phyloP scores from a whole-genome alignment of 208 protist species.

The Leishmania amazonensis region DNA sequence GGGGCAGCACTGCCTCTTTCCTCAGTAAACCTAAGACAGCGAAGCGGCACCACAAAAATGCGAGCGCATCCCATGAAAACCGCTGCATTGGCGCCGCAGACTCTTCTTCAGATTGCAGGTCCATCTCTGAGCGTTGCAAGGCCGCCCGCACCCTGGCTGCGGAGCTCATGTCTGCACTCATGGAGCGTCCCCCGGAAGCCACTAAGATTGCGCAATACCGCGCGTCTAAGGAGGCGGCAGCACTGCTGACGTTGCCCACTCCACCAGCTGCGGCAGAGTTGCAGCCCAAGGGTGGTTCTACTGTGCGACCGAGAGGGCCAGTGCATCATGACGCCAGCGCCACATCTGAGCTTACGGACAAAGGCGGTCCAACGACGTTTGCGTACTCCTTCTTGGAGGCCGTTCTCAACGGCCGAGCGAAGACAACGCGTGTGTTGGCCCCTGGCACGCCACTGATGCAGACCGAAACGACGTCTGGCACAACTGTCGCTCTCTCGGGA shows the following conservation, averaged over 20 bases:
- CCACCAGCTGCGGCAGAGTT: neutral
- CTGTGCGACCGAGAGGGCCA: neutral
- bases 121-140: conserved; percentile 34
- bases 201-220: conserved; percentile 28
- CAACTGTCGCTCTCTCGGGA: neutral
- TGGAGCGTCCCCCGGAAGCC: conserved; percentile 40
- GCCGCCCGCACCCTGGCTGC: conserved; percentile 45
- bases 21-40: conserved; percentile 2
- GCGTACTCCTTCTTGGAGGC: conserved; percentile 23
- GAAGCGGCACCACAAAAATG: conserved; percentile 3
- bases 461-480: neutral
- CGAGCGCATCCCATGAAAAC: neutral
- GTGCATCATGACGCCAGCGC: neutral
- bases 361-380: neutral
- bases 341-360: neutral
- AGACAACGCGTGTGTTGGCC: neutral
- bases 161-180: conserved; percentile 58
- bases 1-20: neutral
- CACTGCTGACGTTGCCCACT: conserved; percentile 1
- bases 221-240: neutral
- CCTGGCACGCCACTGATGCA: neutral
- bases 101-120: neutral
- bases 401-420: conserved; percentile 15
- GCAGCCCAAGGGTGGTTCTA: neutral
- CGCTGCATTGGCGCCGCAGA: neutral